phyloP scores from a whole-genome alignment of 192 early-diverging fungal genomes.

The Coemansia sp. region DNA sequence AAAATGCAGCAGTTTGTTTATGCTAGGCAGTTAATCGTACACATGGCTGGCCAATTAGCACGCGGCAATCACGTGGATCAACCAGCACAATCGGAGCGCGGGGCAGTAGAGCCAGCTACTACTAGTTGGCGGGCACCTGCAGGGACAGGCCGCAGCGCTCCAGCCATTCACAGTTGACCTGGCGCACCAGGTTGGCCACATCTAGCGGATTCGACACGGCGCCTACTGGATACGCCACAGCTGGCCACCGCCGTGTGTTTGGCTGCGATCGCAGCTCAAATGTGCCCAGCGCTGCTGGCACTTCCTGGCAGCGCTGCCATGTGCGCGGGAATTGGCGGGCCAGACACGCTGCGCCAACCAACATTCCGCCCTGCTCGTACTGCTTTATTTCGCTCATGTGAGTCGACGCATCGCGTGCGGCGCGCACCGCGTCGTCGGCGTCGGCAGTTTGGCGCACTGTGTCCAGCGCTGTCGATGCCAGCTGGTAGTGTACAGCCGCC shows the following conservation, averaged over 20 bases:
- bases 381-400: slow-evolving; percentile 23
- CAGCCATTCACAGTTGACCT: slow-evolving; percentile 41
- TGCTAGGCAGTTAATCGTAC: neutral
- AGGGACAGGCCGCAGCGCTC: slow-evolving; percentile 23
- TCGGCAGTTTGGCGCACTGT: slow-evolving; percentile 9
- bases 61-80: too few relatives aligned
- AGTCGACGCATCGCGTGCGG: slow-evolving; percentile 13
- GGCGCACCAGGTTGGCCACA: slow-evolving; percentile 47
- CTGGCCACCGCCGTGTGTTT: slow-evolving; percentile 32
- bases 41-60: too few relatives aligned
- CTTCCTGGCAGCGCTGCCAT: slow-evolving; percentile 35
- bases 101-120: too few relatives aligned
- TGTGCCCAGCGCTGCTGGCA: neutral
- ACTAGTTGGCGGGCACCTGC: slow-evolving; percentile 13
- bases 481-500: slow-evolving; percentile 40
- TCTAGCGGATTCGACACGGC: slow-evolving; percentile 47
- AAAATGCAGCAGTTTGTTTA: neutral
- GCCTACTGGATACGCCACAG: slow-evolving; percentile 40
- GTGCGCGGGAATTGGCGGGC: slow-evolving; percentile 35
- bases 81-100: too few relatives aligned
- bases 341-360: slow-evolving; percentile 22
- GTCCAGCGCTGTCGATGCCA: slow-evolving; percentile 17
- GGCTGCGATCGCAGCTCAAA: slow-evolving; percentile 43
- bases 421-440: neutral
- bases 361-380: slow-evolving; percentile 18